phyloP scores from a whole-genome alignment of 1,139 yeast species.

The Yamadazyma diddensiae region DNA sequence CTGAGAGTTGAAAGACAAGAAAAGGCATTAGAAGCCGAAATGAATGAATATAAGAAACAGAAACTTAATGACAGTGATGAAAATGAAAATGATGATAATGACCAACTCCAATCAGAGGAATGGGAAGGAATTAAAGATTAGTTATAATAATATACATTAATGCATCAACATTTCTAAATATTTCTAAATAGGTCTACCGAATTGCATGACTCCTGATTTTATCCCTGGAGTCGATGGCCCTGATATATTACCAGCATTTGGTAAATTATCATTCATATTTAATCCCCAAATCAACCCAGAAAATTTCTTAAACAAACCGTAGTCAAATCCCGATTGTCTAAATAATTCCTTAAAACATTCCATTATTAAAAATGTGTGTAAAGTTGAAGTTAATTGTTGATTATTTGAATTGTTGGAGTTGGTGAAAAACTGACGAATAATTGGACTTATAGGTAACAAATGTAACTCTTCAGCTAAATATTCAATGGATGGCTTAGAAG shows the following conservation, averaged over 20 bases:
- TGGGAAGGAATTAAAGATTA: constrained; percentile 23
- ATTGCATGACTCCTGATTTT: constrained; percentile 28
- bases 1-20: constrained; percentile 45
- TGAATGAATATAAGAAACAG: constrained; percentile 16
- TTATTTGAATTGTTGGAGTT: constrained; percentile 30
- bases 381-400: constrained; percentile 45
- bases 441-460: constrained; percentile 49
- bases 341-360: constrained; percentile 57
- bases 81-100: constrained; percentile 9
- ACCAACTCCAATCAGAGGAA: constrained; percentile 16
- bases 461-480: constrained; percentile 59
- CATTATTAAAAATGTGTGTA: constrained; percentile 55
- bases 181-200: constrained; percentile 30
- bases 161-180: constrained; percentile 7
- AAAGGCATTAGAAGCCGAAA: constrained; percentile 16
- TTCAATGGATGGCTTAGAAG: constrained; percentile 44
- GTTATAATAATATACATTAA: constrained; percentile 9
- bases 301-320: constrained; percentile 36
- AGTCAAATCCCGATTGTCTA: constrained; percentile 38
- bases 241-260: constrained; percentile 11
- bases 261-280: constrained; percentile 19
- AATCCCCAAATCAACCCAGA: constrained; percentile 57
- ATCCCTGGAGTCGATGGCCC: constrained; percentile 22
- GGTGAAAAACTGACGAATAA: constrained; percentile 47
- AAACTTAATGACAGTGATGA: constrained; percentile 18